Evolutionary conservation across 2,329 filamentous ascomycete genomes (phyloP).

Genomic region (Dothideomycetidae sp.): DNA sequence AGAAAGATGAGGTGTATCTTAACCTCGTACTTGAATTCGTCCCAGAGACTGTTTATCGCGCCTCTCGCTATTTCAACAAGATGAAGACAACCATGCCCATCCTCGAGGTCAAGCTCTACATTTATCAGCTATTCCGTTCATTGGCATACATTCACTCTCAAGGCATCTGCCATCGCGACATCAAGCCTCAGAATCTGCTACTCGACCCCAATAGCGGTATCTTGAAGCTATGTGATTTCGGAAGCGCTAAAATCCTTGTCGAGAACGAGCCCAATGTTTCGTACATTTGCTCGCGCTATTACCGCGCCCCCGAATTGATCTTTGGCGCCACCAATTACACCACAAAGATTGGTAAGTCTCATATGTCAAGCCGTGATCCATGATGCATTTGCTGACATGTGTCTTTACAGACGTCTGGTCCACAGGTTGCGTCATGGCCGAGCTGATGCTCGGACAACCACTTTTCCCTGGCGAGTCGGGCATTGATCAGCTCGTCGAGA

Average conservation of each 20-base stretch:
- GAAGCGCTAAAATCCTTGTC: conserved; percentile 94
- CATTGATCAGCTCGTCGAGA: conserved; percentile 96
- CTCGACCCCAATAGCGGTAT: conserved; percentile 84
- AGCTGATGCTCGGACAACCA: conserved; percentile 95
- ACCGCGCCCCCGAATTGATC: conserved; percentile 92
- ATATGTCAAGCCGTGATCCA: conserved; percentile 11
- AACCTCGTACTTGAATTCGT: conserved; percentile 98
- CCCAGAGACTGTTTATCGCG: conserved; percentile 94
- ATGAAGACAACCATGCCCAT: conserved; percentile 99
- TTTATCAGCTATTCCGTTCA: conserved; percentile 96
- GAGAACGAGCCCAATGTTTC: conserved; percentile 99
- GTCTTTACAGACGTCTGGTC: conserved; percentile 81
- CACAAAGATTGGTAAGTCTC: conserved; percentile 84
- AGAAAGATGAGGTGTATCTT: conserved; percentile 90
- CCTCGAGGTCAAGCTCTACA: conserved; percentile 97
- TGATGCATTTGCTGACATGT: conserved; percentile 13
- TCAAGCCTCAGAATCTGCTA: conserved; percentile 96
- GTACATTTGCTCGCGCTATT: conserved; percentile 98
- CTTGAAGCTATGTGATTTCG: conserved; percentile 96
- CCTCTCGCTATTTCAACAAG: conserved; percentile 98
- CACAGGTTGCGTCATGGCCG: conserved; percentile 97
- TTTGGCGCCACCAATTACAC: conserved; percentile 99
- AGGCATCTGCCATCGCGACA: conserved; percentile 96
- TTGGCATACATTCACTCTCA: conserved; percentile 98
- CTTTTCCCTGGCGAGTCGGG: conserved; percentile 96